These are phyloP conservation scores for Mortierella sp. DNA, from an alignment of 371 early-diverging fungal species.

Conservation along the genomic window DNA sequence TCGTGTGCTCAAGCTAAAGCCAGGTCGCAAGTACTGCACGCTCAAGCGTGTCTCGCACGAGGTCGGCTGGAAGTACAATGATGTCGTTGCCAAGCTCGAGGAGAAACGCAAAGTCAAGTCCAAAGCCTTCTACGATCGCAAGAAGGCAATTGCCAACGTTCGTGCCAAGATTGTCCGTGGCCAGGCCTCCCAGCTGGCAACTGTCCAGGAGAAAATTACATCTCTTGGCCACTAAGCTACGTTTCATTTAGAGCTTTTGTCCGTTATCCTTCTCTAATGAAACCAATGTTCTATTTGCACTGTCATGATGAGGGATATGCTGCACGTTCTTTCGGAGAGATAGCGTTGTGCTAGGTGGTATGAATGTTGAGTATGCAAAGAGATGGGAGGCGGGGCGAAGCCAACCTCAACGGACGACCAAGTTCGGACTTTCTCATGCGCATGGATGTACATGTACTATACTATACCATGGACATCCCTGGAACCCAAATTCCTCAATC, in stretches of 20 bases:
- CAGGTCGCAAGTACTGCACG: conserved; percentile 97
- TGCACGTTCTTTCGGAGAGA: no score
- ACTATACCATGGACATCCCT: no score
- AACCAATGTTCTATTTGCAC: not conserved
- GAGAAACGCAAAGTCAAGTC: conserved; percentile 97
- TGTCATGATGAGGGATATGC: no score
- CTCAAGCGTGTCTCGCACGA: conserved; percentile 94
- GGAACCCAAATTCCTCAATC: no score
- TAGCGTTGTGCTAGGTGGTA: no score
- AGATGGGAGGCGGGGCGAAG: no score
- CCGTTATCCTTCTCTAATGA: conserved; percentile 26
- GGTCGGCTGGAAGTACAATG: conserved; percentile 99
- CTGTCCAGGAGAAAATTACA: conserved; percentile 65
- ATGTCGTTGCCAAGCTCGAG: conserved; percentile 95
- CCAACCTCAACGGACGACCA: no score
- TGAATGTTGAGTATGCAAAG: no score
- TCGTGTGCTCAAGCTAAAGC: conserved; percentile 95
- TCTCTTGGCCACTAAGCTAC: conserved; percentile 68
- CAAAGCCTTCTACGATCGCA: conserved; percentile 93
- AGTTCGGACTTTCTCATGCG: no score
- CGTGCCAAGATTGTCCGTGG: conserved; percentile 68
- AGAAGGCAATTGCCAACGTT: conserved; percentile 75
- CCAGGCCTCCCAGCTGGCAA: conserved; percentile 63
- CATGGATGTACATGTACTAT: no score
- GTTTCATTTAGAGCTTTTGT: conserved; percentile 10